Evolutionary conservation across 1,284 basidiomycete genomes (phyloP).

Genomic region (Peniophora sp.): DNA sequence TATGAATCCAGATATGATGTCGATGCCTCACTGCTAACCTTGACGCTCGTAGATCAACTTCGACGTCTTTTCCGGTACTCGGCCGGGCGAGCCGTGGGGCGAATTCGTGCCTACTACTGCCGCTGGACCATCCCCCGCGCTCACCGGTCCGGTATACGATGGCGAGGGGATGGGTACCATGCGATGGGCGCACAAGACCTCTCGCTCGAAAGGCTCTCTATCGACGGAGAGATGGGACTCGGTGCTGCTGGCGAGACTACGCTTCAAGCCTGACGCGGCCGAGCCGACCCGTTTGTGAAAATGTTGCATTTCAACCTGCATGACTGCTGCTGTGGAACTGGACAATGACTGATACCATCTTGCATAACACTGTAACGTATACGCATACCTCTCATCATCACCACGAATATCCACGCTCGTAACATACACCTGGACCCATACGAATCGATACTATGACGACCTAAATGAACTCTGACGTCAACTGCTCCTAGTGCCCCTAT

Average conservation of each 20-base stretch:
- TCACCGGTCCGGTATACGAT: conserved; percentile 32
- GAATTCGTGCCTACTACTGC: conserved; percentile 48
- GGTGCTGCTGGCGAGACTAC: conserved; percentile 41
- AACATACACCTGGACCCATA: no score
- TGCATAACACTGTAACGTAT: not conserved
- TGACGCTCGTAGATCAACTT: conserved; percentile 40
- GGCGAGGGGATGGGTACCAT: conserved; percentile 23
- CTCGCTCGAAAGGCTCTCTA: conserved; percentile 15
- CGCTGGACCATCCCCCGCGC: conserved; percentile 24
- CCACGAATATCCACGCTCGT: no score
- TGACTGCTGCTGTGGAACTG: no score
- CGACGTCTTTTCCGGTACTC: conserved; percentile 51
- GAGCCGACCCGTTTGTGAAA: conserved; percentile 43
- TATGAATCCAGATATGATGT: conserved; percentile 16
- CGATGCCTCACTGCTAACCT: not conserved
- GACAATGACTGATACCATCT: not conserved
- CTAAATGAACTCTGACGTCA: no score
- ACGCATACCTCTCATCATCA: not conserved
- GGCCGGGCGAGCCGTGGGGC: conserved; percentile 56
- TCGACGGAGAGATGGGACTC: conserved; percentile 27
- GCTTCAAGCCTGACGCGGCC: conserved; percentile 47
- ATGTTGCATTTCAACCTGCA: no score
- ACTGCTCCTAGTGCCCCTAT: no score
- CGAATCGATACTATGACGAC: no score
- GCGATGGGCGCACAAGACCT: conserved; percentile 45